A percentile compares a stretch with the other conserved stretches of the same genome.
These are phyloP conservation scores for Anthostomella pinea DNA, from an alignment of 2,329 filamentous ascomycete genomes.

Conservation along the genomic window DNA sequence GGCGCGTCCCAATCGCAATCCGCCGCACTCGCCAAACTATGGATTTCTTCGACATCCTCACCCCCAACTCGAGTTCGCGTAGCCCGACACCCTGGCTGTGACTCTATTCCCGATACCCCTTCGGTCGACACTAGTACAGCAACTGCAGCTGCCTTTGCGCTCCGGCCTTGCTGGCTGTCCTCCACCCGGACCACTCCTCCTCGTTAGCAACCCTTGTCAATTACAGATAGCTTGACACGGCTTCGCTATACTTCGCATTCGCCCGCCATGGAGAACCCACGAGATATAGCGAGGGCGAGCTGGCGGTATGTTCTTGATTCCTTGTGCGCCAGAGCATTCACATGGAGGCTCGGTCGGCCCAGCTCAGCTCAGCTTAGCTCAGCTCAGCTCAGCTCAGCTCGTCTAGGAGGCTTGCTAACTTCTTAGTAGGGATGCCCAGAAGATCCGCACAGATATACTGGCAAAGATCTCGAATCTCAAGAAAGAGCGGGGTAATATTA, in stretches of 20 bases:
- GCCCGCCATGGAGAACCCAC: conserved; percentile 24
- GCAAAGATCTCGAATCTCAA: conserved; percentile 25
- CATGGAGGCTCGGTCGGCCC: background rate
- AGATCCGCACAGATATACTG: conserved; percentile 26
- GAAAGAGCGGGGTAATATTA: conserved; percentile 28
- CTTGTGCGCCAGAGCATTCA: background rate
- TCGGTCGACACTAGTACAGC: conserved; percentile 11
- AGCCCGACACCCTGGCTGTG: conserved; percentile 30
- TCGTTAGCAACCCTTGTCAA: conserved; percentile 7
- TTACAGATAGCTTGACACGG: too few species aligned
- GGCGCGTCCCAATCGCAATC: conserved; percentile 19
- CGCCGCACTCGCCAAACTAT: conserved; percentile 28
- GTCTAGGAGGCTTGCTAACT: conserved; percentile 13
- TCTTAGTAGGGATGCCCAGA: conserved; percentile 24
- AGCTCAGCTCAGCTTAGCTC: conserved; percentile 3
- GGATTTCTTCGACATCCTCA: conserved; percentile 28
- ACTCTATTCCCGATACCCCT: conserved; percentile 24
- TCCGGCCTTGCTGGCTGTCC: conserved; percentile 15
- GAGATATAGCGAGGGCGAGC: conserved; percentile 25
- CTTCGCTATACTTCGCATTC: too few species aligned
- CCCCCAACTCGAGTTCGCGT: conserved; percentile 30
- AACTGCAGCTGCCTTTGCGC: conserved; percentile 12
- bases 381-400: background rate
- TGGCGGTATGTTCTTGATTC: conserved; percentile 26
- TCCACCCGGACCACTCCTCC: conserved; percentile 5